A percentile compares a stretch with the other conserved stretches of the same genome.
phyloP scores from a whole-genome alignment of 2,329 filamentous ascomycete species.

The Penicillium nordicum region DNA sequence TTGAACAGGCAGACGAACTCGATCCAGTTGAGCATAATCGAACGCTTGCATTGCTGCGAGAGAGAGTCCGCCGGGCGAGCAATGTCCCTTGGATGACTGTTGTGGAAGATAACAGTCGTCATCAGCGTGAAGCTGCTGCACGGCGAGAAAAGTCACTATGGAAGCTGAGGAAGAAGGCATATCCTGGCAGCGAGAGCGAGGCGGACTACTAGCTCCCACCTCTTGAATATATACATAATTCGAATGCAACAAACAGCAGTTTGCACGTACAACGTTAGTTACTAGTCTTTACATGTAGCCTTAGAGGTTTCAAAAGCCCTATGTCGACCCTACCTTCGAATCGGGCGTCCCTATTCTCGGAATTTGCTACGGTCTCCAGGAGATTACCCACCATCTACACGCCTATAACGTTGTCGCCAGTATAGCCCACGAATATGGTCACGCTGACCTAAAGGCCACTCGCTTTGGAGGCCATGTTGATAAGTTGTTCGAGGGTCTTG shows the following conservation, averaged over 20 bases:
- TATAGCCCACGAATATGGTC: too few species aligned
- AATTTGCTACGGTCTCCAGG: too few species aligned
- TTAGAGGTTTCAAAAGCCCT: conserved; percentile 52
- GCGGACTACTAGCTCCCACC: conserved; percentile 26
- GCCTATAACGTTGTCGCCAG: too few species aligned
- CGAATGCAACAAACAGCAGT: background rate
- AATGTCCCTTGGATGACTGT: conserved; percentile 44
- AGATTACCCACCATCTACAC: too few species aligned
- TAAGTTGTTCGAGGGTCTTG: too few species aligned
- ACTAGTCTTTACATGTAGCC: background rate
- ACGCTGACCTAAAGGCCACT: too few species aligned
- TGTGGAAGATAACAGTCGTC: conserved; percentile 32
- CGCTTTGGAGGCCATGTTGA: too few species aligned
- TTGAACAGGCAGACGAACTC: background rate
- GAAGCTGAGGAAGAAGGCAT: conserved; percentile 41
- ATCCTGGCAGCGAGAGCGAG: conserved; percentile 39
- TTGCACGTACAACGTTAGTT: background rate
- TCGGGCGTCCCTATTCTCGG: too few species aligned
- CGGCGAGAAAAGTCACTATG: conserved; percentile 34
- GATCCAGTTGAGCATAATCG: conserved; percentile 18
- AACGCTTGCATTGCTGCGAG: conserved; percentile 28
- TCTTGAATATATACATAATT: background rate
- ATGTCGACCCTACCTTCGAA: too few species aligned
- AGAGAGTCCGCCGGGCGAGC: conserved; percentile 36
- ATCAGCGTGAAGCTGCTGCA: conserved; percentile 26